Percentiles rank a stretch among this genome's conserved stretches.
phyloP scores from a whole-genome alignment of 768 basidiomycete species.

The Leccinum arenicola region DNA sequence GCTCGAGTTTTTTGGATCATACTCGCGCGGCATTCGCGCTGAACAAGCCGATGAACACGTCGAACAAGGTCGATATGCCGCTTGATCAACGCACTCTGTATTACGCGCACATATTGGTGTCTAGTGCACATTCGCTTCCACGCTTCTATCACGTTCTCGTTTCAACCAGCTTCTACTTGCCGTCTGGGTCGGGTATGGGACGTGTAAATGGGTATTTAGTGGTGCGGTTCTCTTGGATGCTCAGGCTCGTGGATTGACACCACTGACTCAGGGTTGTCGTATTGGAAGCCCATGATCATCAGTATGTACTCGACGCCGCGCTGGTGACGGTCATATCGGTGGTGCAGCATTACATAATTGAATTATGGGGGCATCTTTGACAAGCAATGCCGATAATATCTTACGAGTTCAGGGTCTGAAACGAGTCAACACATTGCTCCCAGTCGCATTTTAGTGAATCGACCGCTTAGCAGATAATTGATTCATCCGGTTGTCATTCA shows the following conservation, averaged over 20 bases:
- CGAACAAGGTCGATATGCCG: too few species aligned
- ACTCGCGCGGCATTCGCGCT: too few species aligned
- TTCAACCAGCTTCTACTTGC: background rate
- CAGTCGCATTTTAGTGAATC: background rate
- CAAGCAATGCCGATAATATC: background rate
- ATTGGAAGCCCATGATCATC: background rate
- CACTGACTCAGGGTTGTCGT: background rate
- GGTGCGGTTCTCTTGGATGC: background rate
- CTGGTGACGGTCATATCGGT: background rate
- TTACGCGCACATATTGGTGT: background rate
- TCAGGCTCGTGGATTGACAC: background rate
- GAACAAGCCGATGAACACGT: too few species aligned
- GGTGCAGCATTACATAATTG: background rate
- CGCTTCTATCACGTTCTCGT: background rate
- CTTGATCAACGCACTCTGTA: too few species aligned
- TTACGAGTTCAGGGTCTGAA: background rate
- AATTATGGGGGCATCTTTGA: background rate
- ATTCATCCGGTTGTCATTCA: background rate
- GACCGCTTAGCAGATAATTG: background rate
- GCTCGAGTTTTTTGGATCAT: too few species aligned
- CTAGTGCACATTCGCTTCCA: background rate
- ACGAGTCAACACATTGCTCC: background rate
- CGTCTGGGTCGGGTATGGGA: background rate
- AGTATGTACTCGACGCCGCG: background rate
- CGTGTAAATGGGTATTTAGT: too few species aligned